These are phyloP conservation scores for Gossypium arboreum DNA, from an alignment of 345 rosid genomes.

Conservation along the genomic window DNA sequence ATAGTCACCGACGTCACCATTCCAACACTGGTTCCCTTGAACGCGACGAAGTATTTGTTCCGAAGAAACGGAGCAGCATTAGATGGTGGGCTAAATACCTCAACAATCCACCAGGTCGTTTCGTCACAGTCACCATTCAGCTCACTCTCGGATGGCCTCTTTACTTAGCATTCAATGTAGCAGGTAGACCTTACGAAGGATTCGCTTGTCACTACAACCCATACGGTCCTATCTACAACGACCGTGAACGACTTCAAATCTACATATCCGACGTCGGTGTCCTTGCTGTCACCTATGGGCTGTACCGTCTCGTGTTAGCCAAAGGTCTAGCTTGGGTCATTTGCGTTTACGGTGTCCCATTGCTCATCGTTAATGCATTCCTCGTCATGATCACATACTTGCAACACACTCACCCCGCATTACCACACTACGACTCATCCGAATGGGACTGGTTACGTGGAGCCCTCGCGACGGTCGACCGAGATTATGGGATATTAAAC, in stretches of 20 bases:
- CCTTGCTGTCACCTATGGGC: slow-evolving; percentile 48
- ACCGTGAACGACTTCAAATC: slow-evolving; percentile 76
- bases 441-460: slow-evolving; percentile 9
- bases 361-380: slow-evolving; percentile 5
- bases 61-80: slow-evolving; percentile 47
- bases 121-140: slow-evolving; percentile 37
- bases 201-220: slow-evolving; percentile 80
- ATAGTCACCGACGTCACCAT: slow-evolving; percentile 11
- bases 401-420: slow-evolving; percentile 4
- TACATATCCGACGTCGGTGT: slow-evolving; percentile 67
- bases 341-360: slow-evolving; percentile 2
- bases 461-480: not conserved
- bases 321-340: slow-evolving; percentile 55
- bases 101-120: slow-evolving; percentile 70
- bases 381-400: slow-evolving; percentile 3
- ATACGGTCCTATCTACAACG: slow-evolving; percentile 65
- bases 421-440: slow-evolving; percentile 2
- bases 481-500: slow-evolving; percentile 7
- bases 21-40: slow-evolving; percentile 7
- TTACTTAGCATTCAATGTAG: slow-evolving; percentile 75
- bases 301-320: slow-evolving; percentile 43
- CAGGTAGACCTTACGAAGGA: slow-evolving; percentile 68
- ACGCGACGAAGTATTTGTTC: slow-evolving; percentile 6
- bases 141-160: slow-evolving; percentile 84
- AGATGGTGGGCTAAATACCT: slow-evolving; percentile 63